phyloP scores from a whole-genome alignment of 1,284 basidiomycete genomes.

The Bjerkandera adusta region DNA sequence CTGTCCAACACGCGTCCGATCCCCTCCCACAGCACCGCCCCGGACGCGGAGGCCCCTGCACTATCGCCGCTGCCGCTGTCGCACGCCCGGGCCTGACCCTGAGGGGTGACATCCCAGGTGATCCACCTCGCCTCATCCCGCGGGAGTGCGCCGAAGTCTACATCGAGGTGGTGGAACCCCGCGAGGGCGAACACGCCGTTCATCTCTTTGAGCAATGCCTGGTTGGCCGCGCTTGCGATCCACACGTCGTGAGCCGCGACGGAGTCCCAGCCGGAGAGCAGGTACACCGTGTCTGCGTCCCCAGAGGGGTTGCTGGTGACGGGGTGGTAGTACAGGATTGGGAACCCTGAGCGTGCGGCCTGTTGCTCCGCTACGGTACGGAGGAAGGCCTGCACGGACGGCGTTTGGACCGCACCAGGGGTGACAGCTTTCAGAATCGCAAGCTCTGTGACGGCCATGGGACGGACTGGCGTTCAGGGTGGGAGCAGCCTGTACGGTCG shows the following conservation, averaged over 20 bases:
- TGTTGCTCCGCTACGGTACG: slow-evolving; percentile 30
- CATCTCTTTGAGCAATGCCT: slow-evolving; percentile 34
- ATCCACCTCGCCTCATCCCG: slow-evolving; percentile 10
- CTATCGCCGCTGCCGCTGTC: too few relatives aligned
- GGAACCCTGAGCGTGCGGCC: slow-evolving; percentile 38
- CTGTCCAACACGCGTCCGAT: too few relatives aligned
- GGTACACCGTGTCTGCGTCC: slow-evolving; percentile 28
- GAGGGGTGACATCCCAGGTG: not conserved
- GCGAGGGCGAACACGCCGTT: slow-evolving; percentile 32
- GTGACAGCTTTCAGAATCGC: slow-evolving; percentile 20
- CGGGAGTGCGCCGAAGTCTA: slow-evolving; percentile 35
- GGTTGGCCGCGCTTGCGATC: slow-evolving; percentile 40
- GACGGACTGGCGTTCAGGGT: slow-evolving; percentile 1
- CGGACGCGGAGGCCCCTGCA: too few relatives aligned
- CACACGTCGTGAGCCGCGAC: slow-evolving; percentile 40
- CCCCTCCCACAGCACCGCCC: too few relatives aligned
- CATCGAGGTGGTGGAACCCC: slow-evolving; percentile 37
- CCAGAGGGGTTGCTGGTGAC: slow-evolving; percentile 13
- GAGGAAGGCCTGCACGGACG: slow-evolving; percentile 20
- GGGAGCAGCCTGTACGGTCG: too few relatives aligned
- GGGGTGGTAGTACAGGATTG: slow-evolving; percentile 37
- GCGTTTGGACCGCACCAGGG: slow-evolving; percentile 16
- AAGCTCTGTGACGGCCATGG: slow-evolving; percentile 27
- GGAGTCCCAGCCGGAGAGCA: slow-evolving; percentile 45
- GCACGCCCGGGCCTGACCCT: not conserved